A percentile compares a stretch with the other conserved stretches of the same genome.
phyloP scores from a whole-genome alignment of 768 basidiomycete genomes.

The Hortiboletus campestris region DNA sequence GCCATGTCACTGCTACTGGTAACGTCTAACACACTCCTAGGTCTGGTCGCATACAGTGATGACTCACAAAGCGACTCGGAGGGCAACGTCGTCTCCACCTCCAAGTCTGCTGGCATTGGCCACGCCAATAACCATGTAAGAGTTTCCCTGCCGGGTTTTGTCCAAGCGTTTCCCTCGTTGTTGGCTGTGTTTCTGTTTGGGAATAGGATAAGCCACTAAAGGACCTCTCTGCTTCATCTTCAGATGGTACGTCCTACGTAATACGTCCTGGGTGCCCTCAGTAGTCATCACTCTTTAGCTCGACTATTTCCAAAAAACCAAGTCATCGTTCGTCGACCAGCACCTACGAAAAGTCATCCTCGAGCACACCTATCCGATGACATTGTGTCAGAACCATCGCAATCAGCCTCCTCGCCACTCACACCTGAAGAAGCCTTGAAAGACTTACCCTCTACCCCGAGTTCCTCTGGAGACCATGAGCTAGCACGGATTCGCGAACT shows the following conservation, averaged over 20 bases:
- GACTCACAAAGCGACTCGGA: constrained; percentile 63
- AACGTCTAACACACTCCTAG: constrained; percentile 31
- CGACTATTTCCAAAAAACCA: constrained; percentile 50
- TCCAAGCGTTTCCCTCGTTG: constrained; percentile 61
- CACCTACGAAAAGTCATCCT: constrained; percentile 46
- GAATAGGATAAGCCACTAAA: constrained; percentile 62
- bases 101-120: constrained; percentile 11
- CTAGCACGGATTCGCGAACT: constrained; percentile 52
- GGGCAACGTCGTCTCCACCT: constrained; percentile 36
- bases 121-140: constrained; percentile 54
- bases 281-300: constrained; percentile 25
- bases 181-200: constrained; percentile 58
- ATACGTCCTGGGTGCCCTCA: neutral
- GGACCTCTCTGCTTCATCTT: constrained; percentile 18
- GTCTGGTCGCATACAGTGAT: constrained; percentile 62
- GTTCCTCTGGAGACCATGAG: constrained; percentile 42
- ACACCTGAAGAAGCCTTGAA: constrained; percentile 19
- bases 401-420: neutral
- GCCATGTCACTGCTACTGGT: neutral
- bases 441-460: constrained; percentile 9
- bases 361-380: constrained; percentile 53
- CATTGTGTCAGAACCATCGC: constrained; percentile 22
- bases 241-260: constrained; percentile 28
- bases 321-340: constrained; percentile 56
- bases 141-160: constrained; percentile 41